These are phyloP conservation scores for Brettanomyces sp. DNA, from an alignment of 805 yeast species.

Conservation along the genomic window DNA sequence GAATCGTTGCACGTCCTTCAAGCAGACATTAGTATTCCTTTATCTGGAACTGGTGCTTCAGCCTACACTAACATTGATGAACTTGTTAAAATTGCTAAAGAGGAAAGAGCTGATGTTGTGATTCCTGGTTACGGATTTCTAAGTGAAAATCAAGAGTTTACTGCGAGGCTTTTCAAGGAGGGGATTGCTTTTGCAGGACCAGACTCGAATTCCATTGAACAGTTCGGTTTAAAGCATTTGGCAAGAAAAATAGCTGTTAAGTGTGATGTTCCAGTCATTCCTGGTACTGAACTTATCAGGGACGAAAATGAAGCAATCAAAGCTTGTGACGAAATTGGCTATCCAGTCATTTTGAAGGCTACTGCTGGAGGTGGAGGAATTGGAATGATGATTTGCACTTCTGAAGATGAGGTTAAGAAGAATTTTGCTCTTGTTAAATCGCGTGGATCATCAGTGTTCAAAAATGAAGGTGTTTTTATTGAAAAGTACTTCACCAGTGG, in stretches of 20 bases:
- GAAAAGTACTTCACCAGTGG: constrained; percentile 20
- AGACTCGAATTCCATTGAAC: constrained; percentile 15
- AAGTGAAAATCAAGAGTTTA: constrained; percentile 23
- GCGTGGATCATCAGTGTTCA: constrained; percentile 18
- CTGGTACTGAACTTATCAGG: constrained; percentile 16
- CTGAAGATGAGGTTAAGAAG: constrained; percentile 7
- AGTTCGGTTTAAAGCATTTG: constrained; percentile 21
- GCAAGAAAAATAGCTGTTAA: constrained; percentile 19
- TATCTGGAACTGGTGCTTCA: constrained; percentile 20
- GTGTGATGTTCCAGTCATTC: constrained; percentile 19
- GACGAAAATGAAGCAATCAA: constrained; percentile 6
- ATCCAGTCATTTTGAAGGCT: constrained; percentile 21
- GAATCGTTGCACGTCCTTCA: constrained; percentile 21
- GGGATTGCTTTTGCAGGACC: constrained; percentile 22
- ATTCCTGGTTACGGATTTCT: constrained; percentile 34
- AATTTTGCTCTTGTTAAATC: constrained; percentile 15
- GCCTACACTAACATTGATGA: constrained; percentile 18
- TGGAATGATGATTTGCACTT: constrained; percentile 18
- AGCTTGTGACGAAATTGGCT: constrained; percentile 15
- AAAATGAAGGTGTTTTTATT: constrained; percentile 16
- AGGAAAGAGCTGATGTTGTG: constrained; percentile 25
- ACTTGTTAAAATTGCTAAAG: constrained; percentile 21
- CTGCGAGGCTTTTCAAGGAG: constrained; percentile 7
- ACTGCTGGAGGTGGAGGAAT: constrained; percentile 26
- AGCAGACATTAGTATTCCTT: constrained; percentile 17